A percentile compares a stretch with the other conserved stretches of the same genome.
Evolutionary conservation across 495 filamentous ascomycete genomes (phyloP).

Genomic region (Hypoxylon perforatum): DNA sequence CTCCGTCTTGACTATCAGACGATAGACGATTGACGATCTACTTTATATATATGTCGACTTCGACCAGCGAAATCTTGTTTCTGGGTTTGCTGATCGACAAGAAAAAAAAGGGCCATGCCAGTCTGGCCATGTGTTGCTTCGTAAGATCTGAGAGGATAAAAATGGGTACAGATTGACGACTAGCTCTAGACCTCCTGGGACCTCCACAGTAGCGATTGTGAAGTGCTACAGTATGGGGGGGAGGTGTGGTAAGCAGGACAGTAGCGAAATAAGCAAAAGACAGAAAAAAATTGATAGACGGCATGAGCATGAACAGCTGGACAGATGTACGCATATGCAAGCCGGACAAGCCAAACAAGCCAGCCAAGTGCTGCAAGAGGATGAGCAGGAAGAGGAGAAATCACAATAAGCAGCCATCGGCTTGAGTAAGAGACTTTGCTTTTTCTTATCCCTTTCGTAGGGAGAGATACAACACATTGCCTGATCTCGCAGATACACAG

Average conservation of each 20-base stretch:
- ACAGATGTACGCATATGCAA: conserved; percentile 1
- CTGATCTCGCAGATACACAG: no score
- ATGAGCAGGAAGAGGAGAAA: background rate
- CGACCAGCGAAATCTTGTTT: conserved; percentile 3
- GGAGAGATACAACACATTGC: background rate
- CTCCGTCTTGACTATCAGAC: no score
- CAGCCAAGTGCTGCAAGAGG: conserved; percentile 10
- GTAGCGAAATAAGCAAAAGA: conserved; percentile 10
- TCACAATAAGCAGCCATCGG: conserved; percentile 20
- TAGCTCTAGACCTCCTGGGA: conserved; percentile 10
- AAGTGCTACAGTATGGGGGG: background rate
- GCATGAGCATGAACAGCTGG: background rate
- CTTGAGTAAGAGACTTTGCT: background rate
- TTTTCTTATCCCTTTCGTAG: background rate
- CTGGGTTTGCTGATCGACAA: conserved; percentile 29
- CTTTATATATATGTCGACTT: background rate
- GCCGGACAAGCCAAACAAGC: conserved; percentile 12
- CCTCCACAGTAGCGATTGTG: conserved; percentile 16
- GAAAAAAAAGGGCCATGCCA: conserved; percentile 25
- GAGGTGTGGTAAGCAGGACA: background rate
- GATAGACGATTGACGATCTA: background rate
- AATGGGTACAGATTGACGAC: conserved; percentile 36
- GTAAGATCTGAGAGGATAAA: conserved; percentile 34
- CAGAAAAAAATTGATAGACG: background rate
- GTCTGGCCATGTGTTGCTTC: conserved; percentile 30